Evolutionary conservation across 345 rosid genomes (phyloP).

Genomic region (Alliaria petiolata): DNA sequence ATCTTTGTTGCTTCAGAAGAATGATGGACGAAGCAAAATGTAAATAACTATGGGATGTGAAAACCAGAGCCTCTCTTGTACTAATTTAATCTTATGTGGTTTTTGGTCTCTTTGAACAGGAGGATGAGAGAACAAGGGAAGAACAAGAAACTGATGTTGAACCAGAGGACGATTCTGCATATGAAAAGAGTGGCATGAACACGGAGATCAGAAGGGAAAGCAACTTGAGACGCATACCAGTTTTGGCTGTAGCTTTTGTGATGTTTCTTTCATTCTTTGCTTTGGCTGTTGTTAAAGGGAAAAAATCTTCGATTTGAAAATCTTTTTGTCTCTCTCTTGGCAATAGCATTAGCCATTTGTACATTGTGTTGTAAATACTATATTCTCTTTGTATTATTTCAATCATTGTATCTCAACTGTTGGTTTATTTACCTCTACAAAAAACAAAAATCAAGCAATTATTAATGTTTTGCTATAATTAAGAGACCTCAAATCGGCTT

Average conservation of each 20-base stretch:
- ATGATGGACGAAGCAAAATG: background rate
- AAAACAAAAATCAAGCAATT: background rate
- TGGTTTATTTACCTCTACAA: background rate
- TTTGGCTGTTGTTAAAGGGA: slow-evolving; percentile 10
- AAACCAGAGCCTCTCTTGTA: background rate
- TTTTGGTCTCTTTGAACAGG: slow-evolving; percentile 15
- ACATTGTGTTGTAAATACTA: slow-evolving; percentile 17
- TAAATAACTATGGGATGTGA: background rate
- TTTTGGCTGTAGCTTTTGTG: slow-evolving; percentile 8
- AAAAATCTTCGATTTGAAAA: background rate
- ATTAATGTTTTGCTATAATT: background rate
- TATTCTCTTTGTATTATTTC: background rate
- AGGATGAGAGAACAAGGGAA: slow-evolving; percentile 21
- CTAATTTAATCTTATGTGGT: slow-evolving; percentile 15
- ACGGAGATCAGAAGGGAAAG: background rate
- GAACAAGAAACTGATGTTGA: slow-evolving; percentile 7
- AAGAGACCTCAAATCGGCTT: background rate
- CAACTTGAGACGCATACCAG: slow-evolving; percentile 5
- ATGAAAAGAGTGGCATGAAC: slow-evolving; percentile 1
- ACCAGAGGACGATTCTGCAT: background rate
- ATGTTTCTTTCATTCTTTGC: slow-evolving; percentile 23
- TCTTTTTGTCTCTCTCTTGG: background rate
- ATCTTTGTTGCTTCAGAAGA: slow-evolving; percentile 1
- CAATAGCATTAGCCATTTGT: slow-evolving; percentile 8
- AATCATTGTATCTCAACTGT: background rate